Conservation (phyloP, 2,329 filamentous ascomycete genomes). For the Geosmithia putterillii region DNA sequence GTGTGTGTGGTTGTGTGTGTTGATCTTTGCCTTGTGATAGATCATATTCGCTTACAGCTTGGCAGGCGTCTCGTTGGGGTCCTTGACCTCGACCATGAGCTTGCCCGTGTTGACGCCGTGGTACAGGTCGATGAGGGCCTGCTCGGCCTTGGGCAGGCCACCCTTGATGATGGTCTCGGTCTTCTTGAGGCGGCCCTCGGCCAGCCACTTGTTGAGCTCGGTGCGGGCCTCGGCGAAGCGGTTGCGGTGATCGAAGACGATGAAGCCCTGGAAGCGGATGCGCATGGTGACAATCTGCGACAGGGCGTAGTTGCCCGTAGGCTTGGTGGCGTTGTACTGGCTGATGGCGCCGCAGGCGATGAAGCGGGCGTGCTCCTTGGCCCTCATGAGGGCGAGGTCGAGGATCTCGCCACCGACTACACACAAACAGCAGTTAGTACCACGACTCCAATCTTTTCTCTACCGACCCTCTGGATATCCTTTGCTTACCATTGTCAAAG, state of each 20-base stretch:
- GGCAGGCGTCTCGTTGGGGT: conserved; percentile 6
- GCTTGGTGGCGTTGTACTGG: conserved; percentile 50
- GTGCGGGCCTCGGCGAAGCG: conserved; percentile 45
- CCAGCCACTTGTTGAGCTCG: conserved; percentile 55
- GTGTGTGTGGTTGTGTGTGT: too few species aligned
- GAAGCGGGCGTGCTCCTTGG: conserved; percentile 50
- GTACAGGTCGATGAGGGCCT: conserved; percentile 52
- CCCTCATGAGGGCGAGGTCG: conserved; percentile 51
- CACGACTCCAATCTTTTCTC: not conserved
- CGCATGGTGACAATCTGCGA: conserved; percentile 39
- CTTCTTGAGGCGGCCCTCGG: conserved; percentile 58
- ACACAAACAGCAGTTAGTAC: not conserved
- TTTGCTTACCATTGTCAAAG: conserved; percentile 52
- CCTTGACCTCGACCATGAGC: conserved; percentile 43
- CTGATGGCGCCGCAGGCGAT: conserved; percentile 62
- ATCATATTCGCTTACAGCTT: conserved; percentile 7
- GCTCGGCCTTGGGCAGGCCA: conserved; percentile 51
- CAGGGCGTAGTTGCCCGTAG: conserved; percentile 44
- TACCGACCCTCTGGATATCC: not conserved
- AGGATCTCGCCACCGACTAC: conserved; percentile 57
- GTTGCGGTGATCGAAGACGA: conserved; percentile 54
- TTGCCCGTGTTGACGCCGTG: conserved; percentile 60
- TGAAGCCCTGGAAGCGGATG: conserved; percentile 58
- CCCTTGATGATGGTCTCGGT: conserved; percentile 60
- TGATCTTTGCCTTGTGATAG: not conserved